A percentile compares a stretch with the other conserved stretches of the same genome.
phyloP scores from a whole-genome alignment of 768 basidiomycete species.

The Cystobasidium ongulense region DNA sequence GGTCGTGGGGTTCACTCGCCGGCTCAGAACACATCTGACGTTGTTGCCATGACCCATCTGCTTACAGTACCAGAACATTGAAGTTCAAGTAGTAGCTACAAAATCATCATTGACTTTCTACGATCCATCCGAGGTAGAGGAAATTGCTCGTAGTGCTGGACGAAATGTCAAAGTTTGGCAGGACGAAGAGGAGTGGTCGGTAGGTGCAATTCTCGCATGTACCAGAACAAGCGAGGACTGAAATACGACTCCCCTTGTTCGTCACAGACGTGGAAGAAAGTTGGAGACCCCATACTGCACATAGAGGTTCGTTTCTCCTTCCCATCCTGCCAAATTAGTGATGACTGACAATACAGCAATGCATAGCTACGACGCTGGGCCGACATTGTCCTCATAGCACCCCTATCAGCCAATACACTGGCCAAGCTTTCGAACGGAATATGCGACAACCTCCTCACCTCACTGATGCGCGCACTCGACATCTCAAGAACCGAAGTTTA shows the following conservation, averaged over 20 bases:
- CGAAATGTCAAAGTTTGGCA: conserved; percentile 66
- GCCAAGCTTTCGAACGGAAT: conserved; percentile 80
- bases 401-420: conserved; percentile 93
- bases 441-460: conserved; percentile 81
- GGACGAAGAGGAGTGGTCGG: conserved; percentile 87
- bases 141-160: conserved; percentile 24
- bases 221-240: not conserved
- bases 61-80: conserved; percentile 61
- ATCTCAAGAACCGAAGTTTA: conserved; percentile 71
- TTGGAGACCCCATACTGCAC: conserved; percentile 88
- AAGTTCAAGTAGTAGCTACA: conserved; percentile 75
- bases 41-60: not conserved
- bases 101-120: conserved; percentile 71
- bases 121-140: conserved; percentile 52
- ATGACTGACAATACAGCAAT: not conserved
- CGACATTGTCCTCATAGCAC: conserved; percentile 86
- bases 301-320: conserved; percentile 63
- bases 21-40: not conserved
- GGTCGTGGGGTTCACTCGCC: not conserved
- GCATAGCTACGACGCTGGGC: conserved; percentile 62
- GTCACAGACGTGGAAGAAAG: conserved; percentile 58
- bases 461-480: conserved; percentile 67
- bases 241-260: not conserved
- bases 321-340: not conserved
- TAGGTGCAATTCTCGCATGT: conserved; percentile 49